phyloP scores from a whole-genome alignment of 345 rosid species.

The Citrus maxima region DNA sequence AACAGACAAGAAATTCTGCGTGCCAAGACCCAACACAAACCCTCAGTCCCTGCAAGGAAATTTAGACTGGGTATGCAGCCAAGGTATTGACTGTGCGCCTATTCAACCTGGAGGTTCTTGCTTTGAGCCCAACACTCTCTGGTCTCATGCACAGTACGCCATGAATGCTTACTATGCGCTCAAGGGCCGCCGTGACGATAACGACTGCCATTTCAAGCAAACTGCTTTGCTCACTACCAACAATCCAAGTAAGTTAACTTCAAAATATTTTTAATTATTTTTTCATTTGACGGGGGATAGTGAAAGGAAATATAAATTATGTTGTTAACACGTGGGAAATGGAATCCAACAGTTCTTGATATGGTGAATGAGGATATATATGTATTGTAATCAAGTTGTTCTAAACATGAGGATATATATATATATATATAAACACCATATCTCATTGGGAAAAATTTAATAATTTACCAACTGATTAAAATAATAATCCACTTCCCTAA shows the following conservation, averaged over 20 bases:
- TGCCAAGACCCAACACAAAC: constrained; percentile 39
- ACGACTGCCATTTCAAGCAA: constrained; percentile 47
- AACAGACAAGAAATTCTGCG: constrained; percentile 48
- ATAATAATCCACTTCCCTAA: too few species aligned
- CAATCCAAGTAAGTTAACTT: constrained; percentile 48
- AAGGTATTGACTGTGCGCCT: constrained; percentile 66
- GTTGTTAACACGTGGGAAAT: too few species aligned
- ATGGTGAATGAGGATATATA: too few species aligned
- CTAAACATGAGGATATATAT: too few species aligned
- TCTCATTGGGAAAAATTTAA: too few species aligned
- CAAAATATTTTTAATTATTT: not conserved
- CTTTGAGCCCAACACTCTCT: constrained; percentile 46
- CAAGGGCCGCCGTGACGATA: constrained; percentile 32
- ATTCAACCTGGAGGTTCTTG: constrained; percentile 74
- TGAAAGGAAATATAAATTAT: too few species aligned
- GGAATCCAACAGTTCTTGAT: too few species aligned
- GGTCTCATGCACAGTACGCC: constrained; percentile 54
- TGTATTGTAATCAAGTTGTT: too few species aligned
- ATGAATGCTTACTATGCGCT: constrained; percentile 69
- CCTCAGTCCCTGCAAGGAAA: constrained; percentile 49
- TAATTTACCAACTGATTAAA: too few species aligned
- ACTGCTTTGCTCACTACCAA: constrained; percentile 36
- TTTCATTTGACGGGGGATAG: too few species aligned
- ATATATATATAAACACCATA: too few species aligned
- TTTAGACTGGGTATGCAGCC: constrained; percentile 59